These are phyloP conservation scores for Chenopodium berlandieri DNA, from an alignment of 148 eudicot species.

Conservation along the genomic window DNA sequence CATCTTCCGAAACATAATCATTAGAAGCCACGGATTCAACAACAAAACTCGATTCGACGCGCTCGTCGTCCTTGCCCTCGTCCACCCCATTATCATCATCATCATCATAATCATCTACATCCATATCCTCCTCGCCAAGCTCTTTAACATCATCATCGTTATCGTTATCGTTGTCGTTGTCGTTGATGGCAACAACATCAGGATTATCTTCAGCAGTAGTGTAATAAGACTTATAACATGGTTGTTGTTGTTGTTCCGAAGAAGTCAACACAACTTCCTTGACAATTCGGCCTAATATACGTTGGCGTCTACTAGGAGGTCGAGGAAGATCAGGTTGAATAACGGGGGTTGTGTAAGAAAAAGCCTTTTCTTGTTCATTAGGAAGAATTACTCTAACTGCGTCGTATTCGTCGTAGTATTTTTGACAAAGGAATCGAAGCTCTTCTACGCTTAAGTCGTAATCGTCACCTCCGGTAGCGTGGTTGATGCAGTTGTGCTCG, in stretches of 20 bases:
- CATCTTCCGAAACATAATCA: neutral
- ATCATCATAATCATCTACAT: no score
- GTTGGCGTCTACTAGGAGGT: neutral
- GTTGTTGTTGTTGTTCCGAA: neutral
- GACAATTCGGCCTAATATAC: neutral
- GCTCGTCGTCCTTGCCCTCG: neutral
- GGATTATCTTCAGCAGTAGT: neutral
- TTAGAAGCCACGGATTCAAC: neutral
- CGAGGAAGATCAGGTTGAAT: neutral
- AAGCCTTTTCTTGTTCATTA: neutral
- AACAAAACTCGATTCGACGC: neutral
- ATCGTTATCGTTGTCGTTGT: neutral
- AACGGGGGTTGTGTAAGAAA: neutral
- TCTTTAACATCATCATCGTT: neutral
- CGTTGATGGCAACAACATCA: neutral
- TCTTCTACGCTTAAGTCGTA: neutral
- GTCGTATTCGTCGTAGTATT: neutral
- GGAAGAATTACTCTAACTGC: neutral
- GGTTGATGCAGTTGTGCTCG: neutral
- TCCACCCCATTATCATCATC: no score
- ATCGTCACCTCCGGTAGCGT: neutral
- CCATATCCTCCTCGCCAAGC: no score
- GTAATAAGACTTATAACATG: neutral
- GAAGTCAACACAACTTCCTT: neutral
- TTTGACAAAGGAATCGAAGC: neutral